Evolutionary conservation across 306 rosid genomes (phyloP).

Genomic region (Prunus salicina): DNA sequence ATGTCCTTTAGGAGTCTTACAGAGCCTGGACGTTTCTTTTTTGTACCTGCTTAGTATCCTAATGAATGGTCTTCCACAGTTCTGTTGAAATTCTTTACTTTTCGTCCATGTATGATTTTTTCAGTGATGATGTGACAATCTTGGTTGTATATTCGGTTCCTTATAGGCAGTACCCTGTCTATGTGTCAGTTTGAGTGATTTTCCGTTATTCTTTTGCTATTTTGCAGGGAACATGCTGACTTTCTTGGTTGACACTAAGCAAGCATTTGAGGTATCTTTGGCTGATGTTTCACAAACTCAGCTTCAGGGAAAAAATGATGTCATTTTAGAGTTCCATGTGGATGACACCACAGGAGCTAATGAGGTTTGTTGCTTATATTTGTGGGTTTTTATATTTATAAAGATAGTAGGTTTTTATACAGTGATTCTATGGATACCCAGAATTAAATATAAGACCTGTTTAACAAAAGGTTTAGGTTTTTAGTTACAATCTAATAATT

Average conservation of each 20-base stretch:
- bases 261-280: conserved; percentile 96
- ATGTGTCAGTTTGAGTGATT: not conserved
- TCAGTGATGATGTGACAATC: not conserved
- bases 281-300: conserved; percentile 97
- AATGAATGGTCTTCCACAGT: not conserved
- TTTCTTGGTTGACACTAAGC: conserved; percentile 86
- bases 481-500: not conserved
- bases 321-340: conserved; percentile 89
- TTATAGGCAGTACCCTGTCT: not conserved
- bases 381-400: not conserved
- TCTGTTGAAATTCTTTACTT: not conserved
- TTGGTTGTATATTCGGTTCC: not conserved
- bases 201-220: conserved; percentile 22
- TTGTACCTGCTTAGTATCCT: not conserved
- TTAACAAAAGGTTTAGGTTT: not conserved
- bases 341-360: conserved; percentile 98
- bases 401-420: not conserved
- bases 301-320: conserved; percentile 96
- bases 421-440: not conserved
- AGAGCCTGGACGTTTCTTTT: not conserved
- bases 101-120: not conserved
- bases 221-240: conserved; percentile 82
- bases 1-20: not conserved
- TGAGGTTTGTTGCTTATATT: conserved; percentile 52
- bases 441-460: not conserved